These are phyloP conservation scores for Samsoniella hepiali DNA, from an alignment of 2,329 filamentous ascomycete genomes.

Conservation along the genomic window DNA sequence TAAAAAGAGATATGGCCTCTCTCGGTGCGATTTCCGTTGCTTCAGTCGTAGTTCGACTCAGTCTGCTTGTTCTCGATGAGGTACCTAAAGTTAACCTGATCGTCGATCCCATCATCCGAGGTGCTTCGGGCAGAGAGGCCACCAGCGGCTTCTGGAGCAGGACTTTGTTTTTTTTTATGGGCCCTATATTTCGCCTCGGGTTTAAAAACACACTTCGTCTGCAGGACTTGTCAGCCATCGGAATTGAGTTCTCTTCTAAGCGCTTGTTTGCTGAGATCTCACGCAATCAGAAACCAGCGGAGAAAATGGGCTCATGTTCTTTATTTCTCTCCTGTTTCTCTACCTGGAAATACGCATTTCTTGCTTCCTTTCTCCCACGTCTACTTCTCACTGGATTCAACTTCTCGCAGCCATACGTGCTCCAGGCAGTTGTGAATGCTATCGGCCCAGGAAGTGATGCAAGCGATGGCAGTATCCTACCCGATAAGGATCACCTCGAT, in stretches of 20 bases:
- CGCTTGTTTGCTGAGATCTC: neutral
- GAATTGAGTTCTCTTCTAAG: neutral
- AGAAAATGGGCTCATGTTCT: neutral
- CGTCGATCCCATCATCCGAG: neutral
- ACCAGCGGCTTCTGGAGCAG: slow-evolving; percentile 9
- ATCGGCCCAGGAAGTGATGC: neutral
- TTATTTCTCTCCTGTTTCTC: neutral
- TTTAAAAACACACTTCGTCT: neutral
- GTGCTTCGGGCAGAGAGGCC: neutral
- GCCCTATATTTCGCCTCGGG: neutral
- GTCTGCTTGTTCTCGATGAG: neutral
- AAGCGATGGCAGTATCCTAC: neutral
- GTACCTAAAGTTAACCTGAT: neutral
- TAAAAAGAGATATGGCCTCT: neutral
- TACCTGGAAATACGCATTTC: neutral
- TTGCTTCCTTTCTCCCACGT: neutral
- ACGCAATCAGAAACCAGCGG: neutral
- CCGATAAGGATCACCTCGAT: neutral
- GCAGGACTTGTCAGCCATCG: neutral
- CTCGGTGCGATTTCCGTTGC: neutral
- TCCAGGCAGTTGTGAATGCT: neutral
- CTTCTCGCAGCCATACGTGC: neutral
- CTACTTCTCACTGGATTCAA: neutral
- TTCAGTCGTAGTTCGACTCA: neutral
- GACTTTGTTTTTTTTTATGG: neutral